phyloP scores from a whole-genome alignment of 257 asterid genomes.

The Ajuga chamaepitys region DNA sequence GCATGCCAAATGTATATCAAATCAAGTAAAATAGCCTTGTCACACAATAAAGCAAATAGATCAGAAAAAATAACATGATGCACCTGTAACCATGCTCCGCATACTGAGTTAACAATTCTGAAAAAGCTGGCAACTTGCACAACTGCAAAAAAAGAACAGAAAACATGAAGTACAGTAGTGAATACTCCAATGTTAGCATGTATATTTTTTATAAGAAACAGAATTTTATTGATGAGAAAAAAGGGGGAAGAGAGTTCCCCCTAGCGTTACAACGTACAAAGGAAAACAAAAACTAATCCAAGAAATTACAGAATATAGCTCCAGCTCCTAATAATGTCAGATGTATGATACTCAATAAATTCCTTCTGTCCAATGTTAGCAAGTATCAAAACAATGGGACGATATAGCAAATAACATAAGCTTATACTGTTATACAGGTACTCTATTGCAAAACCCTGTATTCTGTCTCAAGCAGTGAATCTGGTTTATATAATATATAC shows the following conservation, averaged over 20 bases:
- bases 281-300: too few species aligned
- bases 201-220: too few species aligned
- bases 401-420: not conserved
- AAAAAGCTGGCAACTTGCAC: slow-evolving; percentile 63
- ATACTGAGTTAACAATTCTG: slow-evolving; percentile 60
- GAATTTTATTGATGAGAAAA: too few species aligned
- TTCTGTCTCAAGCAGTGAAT: not conserved
- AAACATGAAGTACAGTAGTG: slow-evolving; percentile 12
- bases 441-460: not conserved
- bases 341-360: too few species aligned
- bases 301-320: too few species aligned
- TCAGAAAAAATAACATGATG: slow-evolving; percentile 10
- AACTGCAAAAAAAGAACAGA: slow-evolving; percentile 40
- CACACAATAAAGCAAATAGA: not conserved
- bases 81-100: slow-evolving; percentile 78
- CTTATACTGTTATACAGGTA: not conserved
- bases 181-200: not conserved
- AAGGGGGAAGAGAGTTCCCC: too few species aligned
- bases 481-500: not conserved
- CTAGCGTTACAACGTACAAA: too few species aligned
- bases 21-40: not conserved
- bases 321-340: too few species aligned
- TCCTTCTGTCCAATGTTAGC: too few species aligned
- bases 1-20: not conserved
- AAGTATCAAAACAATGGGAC: not conserved